Evolutionary conservation across 176 grass and related monocot species (phyloP).

Genomic region (Carex kokanica): DNA sequence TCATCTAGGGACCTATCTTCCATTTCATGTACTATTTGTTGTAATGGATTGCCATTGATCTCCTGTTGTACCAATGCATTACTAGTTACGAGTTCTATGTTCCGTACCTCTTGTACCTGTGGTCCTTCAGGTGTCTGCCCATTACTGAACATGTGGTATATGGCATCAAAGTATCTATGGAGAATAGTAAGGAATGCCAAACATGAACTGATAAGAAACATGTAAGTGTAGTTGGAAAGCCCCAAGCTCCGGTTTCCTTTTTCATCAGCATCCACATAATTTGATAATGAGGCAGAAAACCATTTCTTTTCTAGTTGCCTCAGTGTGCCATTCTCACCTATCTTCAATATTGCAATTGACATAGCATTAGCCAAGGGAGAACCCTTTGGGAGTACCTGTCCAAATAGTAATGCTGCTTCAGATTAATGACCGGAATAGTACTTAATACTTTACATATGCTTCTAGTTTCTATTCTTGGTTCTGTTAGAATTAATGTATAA

Average conservation of each 20-base stretch:
- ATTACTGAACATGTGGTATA: background rate
- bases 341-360: constrained; percentile 30
- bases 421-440: background rate
- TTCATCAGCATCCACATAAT: background rate
- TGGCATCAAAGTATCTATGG: background rate
- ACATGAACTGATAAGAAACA: constrained; percentile 1
- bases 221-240: background rate
- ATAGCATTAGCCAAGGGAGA: constrained; percentile 30
- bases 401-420: background rate
- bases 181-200: background rate
- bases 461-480: background rate
- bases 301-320: constrained; percentile 28
- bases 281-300: background rate
- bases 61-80: background rate
- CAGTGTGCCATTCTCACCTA: constrained; percentile 26
- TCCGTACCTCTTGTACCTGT: background rate
- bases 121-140: background rate
- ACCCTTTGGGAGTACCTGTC: constrained; percentile 24
- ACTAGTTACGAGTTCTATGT: background rate
- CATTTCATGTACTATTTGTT: no score
- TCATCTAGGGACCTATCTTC: background rate
- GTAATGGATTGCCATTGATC: no score
- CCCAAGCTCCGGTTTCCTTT: background rate
- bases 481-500: background rate
- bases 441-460: background rate